phyloP scores from a whole-genome alignment of 2,329 filamentous ascomycete species.

The Colletotrichum plurivorum region DNA sequence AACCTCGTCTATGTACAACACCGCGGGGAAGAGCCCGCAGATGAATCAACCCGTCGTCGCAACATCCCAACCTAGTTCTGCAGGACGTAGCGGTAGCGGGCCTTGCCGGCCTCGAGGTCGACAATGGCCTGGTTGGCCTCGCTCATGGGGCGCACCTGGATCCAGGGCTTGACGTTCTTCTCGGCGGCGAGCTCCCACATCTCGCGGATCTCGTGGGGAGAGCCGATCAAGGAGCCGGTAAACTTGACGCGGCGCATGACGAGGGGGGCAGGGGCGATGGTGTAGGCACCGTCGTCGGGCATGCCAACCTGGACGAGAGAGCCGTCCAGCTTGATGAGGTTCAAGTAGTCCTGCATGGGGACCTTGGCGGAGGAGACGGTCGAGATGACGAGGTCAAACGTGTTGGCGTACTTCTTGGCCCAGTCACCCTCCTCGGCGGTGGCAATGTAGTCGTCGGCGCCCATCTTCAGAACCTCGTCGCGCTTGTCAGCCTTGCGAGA shows the following conservation, averaged over 20 bases:
- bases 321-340: conserved; percentile 68
- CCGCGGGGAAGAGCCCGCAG: background rate
- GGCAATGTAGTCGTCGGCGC: conserved; percentile 65
- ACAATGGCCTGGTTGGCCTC: conserved; percentile 68
- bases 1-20: conserved; percentile 33
- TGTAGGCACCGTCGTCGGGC: conserved; percentile 54
- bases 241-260: conserved; percentile 69
- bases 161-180: conserved; percentile 70
- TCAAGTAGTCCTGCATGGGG: conserved; percentile 72
- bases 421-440: conserved; percentile 66
- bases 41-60: conserved; percentile 3
- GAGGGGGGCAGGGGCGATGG: conserved; percentile 67
- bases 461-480: conserved; percentile 69
- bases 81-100: conserved; percentile 62
- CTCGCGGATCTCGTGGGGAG: conserved; percentile 68
- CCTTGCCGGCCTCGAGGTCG: conserved; percentile 69
- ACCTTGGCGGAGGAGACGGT: conserved; percentile 61
- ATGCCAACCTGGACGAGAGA: conserved; percentile 73
- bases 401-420: conserved; percentile 64
- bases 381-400: conserved; percentile 71
- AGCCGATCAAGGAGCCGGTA: conserved; percentile 62
- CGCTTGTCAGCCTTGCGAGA: conserved; percentile 67
- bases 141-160: conserved; percentile 67
- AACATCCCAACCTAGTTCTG: conserved; percentile 53
- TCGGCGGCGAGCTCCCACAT: conserved; percentile 72